Base-by-base conservation (phyloP, 2,329 filamentous ascomycete species). In the Stromatinia cepivora region DNA sequence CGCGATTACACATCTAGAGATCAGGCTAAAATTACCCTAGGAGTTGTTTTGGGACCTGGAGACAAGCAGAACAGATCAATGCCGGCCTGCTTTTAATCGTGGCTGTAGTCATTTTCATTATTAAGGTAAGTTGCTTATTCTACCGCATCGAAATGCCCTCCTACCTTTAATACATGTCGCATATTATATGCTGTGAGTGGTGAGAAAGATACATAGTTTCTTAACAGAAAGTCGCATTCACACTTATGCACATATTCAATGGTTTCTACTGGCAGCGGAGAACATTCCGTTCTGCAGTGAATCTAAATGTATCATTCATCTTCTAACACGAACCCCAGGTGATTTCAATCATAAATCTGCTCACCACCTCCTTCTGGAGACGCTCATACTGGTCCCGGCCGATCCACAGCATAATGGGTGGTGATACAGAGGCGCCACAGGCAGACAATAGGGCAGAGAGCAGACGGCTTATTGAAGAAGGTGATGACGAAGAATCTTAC, bases 1-100 rank as follows among this genome's bases (percentile, higher is more conserved):
- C 8, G 10, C 7, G 11, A 39, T 25, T 5, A 28, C 15, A 31
- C 22, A 45, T 63, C 5, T 7, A 42, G 39, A 31, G 0, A n/a
- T 22, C 5, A 28, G 22, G 42, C 28, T 68, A 54, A 68, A 6
- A 28, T 20, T 13, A 13, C 9, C 15, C 20, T 20, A 68, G 66
- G 36, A 77, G 84, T 0, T 92, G 90, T 69, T 76, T 83, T 13
- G 82, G 69, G 1, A 81, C 83, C 0, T 92, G 89, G 89, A 83
- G 81, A n/a, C 79, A 77, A 36, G 81, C 84, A 56, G 82, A 89
- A 77, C 83, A 84, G 76, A 80, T 79, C 8, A 82, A 83, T 39
- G 84, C 87, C 0, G 85, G 85, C 0, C 75, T 88, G 28, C 81
- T 88, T 52, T 81, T 91, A 62, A 81, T 80, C 0, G 83, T 89